Conservation (phyloP, 257 asterid genomes). For the Misopates orontium region DNA sequence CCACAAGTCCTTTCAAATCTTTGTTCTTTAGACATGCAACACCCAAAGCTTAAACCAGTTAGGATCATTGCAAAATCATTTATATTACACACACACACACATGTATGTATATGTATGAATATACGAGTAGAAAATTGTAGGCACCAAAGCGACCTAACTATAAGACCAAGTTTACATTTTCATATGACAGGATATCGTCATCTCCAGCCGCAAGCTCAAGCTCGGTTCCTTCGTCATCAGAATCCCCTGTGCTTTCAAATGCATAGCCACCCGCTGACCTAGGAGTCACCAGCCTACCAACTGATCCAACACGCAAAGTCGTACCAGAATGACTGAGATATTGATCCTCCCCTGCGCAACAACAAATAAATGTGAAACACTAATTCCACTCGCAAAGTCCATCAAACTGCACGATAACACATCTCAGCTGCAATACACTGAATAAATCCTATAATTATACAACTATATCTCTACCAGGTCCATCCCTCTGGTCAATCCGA, state of each 20-base stretch:
- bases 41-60: conserved; percentile 8
- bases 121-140: conserved; percentile 17
- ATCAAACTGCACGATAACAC: conserved; percentile 1
- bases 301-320: conserved; percentile 55
- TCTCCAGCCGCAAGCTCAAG: conserved; percentile 50
- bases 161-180: conserved; percentile 43
- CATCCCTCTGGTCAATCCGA: conserved; percentile 46
- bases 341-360: conserved; percentile 45
- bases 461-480: conserved; percentile 24
- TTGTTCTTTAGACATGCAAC: conserved; percentile 14
- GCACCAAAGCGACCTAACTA: conserved; percentile 4
- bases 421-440: conserved; percentile 15
- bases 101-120: too few relatives aligned
- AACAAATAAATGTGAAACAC: conserved; percentile 21
- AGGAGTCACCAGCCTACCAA: conserved; percentile 65
- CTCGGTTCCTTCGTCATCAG: conserved; percentile 65
- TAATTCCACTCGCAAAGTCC: neutral
- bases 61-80: conserved; percentile 20
- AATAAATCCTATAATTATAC: neutral
- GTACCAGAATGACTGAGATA: conserved; percentile 41
- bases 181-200: conserved; percentile 37
- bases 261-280: conserved; percentile 56
- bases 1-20: too few relatives aligned
- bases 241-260: conserved; percentile 64
- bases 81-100: neutral